Conservation (phyloP, 805 yeast species). For the Hanseniaspora singularis region DNA sequence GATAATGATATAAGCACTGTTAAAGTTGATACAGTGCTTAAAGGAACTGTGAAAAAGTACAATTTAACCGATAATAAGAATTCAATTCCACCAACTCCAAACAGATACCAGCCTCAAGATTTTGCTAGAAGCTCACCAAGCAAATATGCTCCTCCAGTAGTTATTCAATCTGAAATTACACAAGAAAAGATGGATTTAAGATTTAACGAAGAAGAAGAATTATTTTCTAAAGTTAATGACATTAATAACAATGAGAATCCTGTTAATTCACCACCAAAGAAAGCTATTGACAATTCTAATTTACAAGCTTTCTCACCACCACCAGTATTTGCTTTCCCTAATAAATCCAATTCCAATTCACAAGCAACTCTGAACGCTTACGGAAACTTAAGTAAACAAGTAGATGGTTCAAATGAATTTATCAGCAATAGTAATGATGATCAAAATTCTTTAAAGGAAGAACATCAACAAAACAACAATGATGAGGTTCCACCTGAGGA, state of each 20-base stretch:
- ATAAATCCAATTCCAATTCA: not conserved
- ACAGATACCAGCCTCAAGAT: not conserved
- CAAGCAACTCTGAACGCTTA: not conserved
- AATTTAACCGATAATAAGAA: not conserved
- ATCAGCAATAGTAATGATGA: too few relatives aligned
- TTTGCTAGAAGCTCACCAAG: not conserved
- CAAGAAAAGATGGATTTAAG: not conserved
- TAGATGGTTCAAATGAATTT: too few relatives aligned
- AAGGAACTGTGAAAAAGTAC: not conserved
- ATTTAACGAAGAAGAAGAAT: not conserved
- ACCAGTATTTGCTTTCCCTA: not conserved
- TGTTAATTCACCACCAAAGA: slow-evolving; percentile 10
- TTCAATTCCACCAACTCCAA: not conserved
- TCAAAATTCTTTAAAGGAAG: not conserved
- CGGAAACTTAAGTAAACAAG: too few relatives aligned
- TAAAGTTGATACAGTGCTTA: not conserved
- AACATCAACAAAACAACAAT: not conserved
- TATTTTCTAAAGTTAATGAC: not conserved
- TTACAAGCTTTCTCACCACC: too few relatives aligned
- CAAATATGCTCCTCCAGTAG: not conserved
- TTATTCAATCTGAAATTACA: not conserved
- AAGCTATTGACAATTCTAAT: not conserved
- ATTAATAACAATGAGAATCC: not conserved
- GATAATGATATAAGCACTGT: too few relatives aligned
- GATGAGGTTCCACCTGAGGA: too few relatives aligned